Conservation (phyloP, 2,329 filamentous ascomycete genomes). For the Talaromyces sp. region DNA sequence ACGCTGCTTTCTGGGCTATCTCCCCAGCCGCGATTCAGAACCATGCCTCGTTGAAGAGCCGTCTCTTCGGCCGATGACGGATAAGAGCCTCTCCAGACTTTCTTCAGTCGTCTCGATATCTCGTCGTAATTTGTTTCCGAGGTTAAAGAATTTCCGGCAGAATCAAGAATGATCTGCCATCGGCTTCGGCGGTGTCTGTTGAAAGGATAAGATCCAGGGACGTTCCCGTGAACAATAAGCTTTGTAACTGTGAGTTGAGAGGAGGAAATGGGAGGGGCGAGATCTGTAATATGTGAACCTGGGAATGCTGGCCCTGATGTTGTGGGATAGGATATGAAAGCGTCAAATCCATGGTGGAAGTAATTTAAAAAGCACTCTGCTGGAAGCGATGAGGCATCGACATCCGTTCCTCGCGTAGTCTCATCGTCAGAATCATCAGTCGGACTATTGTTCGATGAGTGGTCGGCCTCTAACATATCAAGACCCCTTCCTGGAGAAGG, state of each 20-base stretch:
- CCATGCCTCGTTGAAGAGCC: constrained; percentile 62
- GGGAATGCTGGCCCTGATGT: constrained; percentile 62
- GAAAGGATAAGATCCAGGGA: constrained; percentile 94
- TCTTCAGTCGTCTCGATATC: constrained; percentile 64
- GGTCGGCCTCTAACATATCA: constrained; percentile 62
- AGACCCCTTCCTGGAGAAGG: constrained; percentile 32
- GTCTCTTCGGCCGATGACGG: constrained; percentile 52
- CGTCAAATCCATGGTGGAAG: constrained; percentile 90
- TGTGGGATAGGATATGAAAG: constrained; percentile 77
- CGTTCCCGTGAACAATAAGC: constrained; percentile 87
- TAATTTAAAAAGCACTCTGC: constrained; percentile 87
- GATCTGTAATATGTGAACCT: constrained; percentile 33
- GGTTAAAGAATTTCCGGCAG: constrained; percentile 46
- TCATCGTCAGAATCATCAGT: constrained; percentile 67
- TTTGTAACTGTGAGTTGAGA: constrained; percentile 82
- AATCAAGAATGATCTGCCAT: constrained; percentile 65
- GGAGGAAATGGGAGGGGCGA: constrained; percentile 21
- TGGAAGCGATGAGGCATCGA: constrained; percentile 52
- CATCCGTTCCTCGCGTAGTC: constrained; percentile 49
- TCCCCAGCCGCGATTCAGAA: constrained; percentile 84
- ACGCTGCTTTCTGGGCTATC: constrained; percentile 87
- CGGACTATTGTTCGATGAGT: constrained; percentile 66
- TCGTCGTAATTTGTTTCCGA: constrained; percentile 77
- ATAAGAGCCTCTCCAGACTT: constrained; percentile 66
- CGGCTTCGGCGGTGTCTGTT: constrained; percentile 87